Evolutionary conservation across 1,284 basidiomycete genomes (phyloP), one percentile per base, ranked within the genome.

Genomic region (Takashimella koratensis): DNA sequence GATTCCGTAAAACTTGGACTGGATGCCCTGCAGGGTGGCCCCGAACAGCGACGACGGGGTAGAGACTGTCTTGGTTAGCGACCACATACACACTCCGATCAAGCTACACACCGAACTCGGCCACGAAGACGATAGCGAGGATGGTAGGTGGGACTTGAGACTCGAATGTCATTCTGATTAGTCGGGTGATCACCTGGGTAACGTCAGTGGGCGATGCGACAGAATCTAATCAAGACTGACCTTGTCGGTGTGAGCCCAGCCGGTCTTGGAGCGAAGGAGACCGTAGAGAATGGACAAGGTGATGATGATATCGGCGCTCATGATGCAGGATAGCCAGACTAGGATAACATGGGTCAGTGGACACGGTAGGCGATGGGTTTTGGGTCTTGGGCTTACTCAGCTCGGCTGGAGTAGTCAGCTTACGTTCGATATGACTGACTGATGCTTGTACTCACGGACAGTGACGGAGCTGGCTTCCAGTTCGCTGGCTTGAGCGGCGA

Each of bases 131-230:
- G n/a, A 66, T 42, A 47, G 66, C 59, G 5, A 68, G 43, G 43
- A 62, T 41, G 3, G 63, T 62, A 8, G 66, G 64, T 2, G 62
- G 65, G 1, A 67, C 44, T 57, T 71, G 68, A 0, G 67, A 60
- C 51, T 71, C 68, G 48, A 68, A 62, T 3, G 62, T 65, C 43
- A 71, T 44, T 45, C 67, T 52, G n/a, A 68, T 49, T 1, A 66
- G 52, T 39, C 63, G 58, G 11, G 52, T 47, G 43, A 71, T 58
- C 26, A 64, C 43, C 58, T 63, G 48, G 5, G 12, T 36, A 16
- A 8, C 10, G 16, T 36, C 10, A 36, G 16, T 36, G 30, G 30
- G 30, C 30, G 8, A 16, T 36, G 16, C 30, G 30, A 16, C 30
- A 8, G 30, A 36, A 8, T 36, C 16, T 36, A 16, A 8, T 16